Evolutionary conservation across 805 yeast species (phyloP).

Genomic region (Zygoascus flipseniorum): DNA sequence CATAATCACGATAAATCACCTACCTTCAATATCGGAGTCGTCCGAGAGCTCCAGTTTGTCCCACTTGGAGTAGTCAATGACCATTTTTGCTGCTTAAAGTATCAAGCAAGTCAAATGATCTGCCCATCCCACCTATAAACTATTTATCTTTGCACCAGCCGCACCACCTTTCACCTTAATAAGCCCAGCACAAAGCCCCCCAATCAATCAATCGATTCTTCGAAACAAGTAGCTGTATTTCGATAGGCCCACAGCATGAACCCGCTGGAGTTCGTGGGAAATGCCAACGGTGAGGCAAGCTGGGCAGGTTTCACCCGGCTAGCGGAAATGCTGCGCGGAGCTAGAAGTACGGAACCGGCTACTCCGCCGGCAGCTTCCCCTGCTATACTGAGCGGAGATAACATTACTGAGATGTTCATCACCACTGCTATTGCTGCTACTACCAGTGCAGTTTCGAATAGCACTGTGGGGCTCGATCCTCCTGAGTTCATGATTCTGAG

Average conservation of each 20-base stretch:
- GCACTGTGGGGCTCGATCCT: background rate
- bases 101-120: too few relatives aligned
- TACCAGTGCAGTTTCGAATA: background rate
- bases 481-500: background rate
- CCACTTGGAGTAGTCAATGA: constrained; percentile 95
- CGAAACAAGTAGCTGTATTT: too few relatives aligned
- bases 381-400: background rate
- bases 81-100: constrained; percentile 37
- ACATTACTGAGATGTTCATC: background rate
- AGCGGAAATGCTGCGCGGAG: background rate
- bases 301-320: background rate
- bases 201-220: too few relatives aligned
- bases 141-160: too few relatives aligned
- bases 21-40: constrained; percentile 81
- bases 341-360: background rate
- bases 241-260: background rate
- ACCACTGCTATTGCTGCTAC: background rate
- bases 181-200: too few relatives aligned
- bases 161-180: too few relatives aligned
- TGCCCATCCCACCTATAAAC: too few relatives aligned
- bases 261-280: background rate
- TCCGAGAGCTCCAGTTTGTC: constrained; percentile 93
- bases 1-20: constrained; percentile 1
- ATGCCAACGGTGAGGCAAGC: background rate
- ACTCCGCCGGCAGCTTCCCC: background rate